phyloP scores from a whole-genome alignment of 2,329 filamentous ascomycete species.

The Penicillium sp. region DNA sequence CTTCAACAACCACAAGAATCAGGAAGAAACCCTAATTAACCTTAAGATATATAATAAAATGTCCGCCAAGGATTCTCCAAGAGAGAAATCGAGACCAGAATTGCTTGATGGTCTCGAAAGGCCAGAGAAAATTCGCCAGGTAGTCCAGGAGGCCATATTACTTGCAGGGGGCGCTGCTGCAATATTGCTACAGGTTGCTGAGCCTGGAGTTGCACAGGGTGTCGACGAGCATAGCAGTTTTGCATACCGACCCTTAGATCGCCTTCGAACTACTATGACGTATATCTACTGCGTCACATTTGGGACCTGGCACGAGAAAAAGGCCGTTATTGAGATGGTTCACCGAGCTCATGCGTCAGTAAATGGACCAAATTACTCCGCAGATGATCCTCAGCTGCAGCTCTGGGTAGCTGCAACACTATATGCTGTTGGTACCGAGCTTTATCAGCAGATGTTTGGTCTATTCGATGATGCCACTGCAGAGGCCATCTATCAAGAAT shows the following conservation, averaged over 20 bases:
- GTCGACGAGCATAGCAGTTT: constrained; percentile 47
- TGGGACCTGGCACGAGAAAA: constrained; percentile 39
- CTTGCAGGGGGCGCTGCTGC: constrained; percentile 42
- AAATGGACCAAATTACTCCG: constrained; percentile 38
- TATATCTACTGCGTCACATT: constrained; percentile 47
- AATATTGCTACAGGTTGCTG: constrained; percentile 48
- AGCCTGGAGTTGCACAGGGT: constrained; percentile 44
- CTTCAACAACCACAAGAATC: too few relatives aligned
- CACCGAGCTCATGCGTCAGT: constrained; percentile 40
- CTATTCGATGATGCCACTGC: constrained; percentile 28
- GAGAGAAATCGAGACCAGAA: constrained; percentile 3
- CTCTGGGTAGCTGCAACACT: constrained; percentile 48
- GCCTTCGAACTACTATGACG: constrained; percentile 45
- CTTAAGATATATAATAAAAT: background rate
- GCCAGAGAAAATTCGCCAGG: constrained; percentile 34
- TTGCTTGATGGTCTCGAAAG: constrained; percentile 23
- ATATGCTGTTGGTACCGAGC: constrained; percentile 40
- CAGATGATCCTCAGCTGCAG: constrained; percentile 44
- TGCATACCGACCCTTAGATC: constrained; percentile 39
- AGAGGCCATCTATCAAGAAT: constrained; percentile 34
- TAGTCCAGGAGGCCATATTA: constrained; percentile 41
- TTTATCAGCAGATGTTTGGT: constrained; percentile 44
- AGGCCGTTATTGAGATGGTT: constrained; percentile 42
- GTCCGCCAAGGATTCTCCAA: background rate
- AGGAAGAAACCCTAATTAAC: too few relatives aligned